phyloP scores from a whole-genome alignment of 768 basidiomycete genomes.

The Hericium alpestre region DNA sequence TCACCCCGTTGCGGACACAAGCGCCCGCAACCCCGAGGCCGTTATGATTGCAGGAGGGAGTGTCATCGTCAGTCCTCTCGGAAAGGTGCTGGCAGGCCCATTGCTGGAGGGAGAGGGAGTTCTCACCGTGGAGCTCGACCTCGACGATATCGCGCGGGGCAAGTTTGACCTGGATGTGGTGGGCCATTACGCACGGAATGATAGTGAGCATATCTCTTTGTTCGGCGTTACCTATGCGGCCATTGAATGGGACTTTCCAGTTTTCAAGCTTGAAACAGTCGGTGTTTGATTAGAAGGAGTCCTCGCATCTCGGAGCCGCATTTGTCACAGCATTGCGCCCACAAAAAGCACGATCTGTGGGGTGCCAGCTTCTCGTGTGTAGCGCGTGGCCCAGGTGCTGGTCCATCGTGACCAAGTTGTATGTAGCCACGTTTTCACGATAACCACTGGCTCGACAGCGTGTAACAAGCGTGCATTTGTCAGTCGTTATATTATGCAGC shows the following conservation, averaged over 20 bases:
- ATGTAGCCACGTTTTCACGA: too few species aligned
- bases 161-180: constrained; percentile 55
- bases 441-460: too few species aligned
- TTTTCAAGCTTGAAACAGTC: constrained; percentile 4
- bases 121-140: constrained; percentile 45
- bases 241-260: neutral
- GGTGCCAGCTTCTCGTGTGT: too few species aligned
- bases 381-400: too few species aligned
- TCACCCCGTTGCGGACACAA: constrained; percentile 31
- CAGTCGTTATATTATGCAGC: too few species aligned
- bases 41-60: constrained; percentile 54
- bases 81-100: constrained; percentile 50
- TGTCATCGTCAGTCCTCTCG: constrained; percentile 49
- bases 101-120: constrained; percentile 41
- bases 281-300: neutral
- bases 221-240: neutral
- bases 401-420: too few species aligned
- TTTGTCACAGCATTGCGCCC: too few species aligned
- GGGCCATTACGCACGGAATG: constrained; percentile 52
- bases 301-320: neutral
- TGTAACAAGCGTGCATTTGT: too few species aligned
- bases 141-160: constrained; percentile 44
- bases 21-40: constrained; percentile 31
- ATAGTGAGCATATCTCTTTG: constrained; percentile 29
- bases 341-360: too few species aligned